Base-by-base conservation (phyloP, 495 filamentous ascomycete genomes). In the Trichocladium antarcticum region DNA sequence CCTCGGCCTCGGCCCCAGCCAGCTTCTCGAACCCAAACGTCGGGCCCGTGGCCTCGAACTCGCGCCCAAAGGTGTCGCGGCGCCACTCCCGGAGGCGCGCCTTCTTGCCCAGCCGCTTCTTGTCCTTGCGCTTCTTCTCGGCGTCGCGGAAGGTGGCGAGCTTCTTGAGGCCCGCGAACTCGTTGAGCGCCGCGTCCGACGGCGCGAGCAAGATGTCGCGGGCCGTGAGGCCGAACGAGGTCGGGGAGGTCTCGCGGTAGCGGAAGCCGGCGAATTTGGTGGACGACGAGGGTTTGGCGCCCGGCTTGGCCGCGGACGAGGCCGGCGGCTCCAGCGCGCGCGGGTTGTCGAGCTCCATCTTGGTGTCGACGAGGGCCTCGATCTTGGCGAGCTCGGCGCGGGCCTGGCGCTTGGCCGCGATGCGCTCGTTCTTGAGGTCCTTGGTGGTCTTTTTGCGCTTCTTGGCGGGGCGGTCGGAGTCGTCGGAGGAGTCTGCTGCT, bases 91-190 rank as follows among this genome's bases (percentile, higher is more conserved):
- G 72, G 43, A 97, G 68, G 24, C 88, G 76, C 21, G 85, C 86
- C 68, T 96, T 96, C 78, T 96, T 97, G 50, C 85, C 84, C 28
- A 95, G 73, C 55, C 75, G 76, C 70, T 90, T 94, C 69, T 81
- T 81, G 60, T 98, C 92, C 56, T 81, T 82, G 49, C 69, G 70
- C 72, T 97, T 96, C 76, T 89, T 89, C 57, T 87, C 86, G 1
- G 70, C 66, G 60, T 95, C 89, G 44, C 92, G 75, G 71, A 92
- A 98, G 19, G 85, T 68, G 10, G 90, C 90, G 50, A 95, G 75
- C 67, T 95, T 95, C 76, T 97, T 98, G 56, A 98, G 70, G 9
- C 92, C 92, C 12, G 83, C 90, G 55, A 84, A 96, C 55, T 85
- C 72, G 67, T 98, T 97, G 45, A 98, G 78, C 47, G 86, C 84